Evolutionary conservation across 1,139 yeast species (phyloP), one percentile per base, ranked within the genome.

Genomic region (Candida sp.): DNA sequence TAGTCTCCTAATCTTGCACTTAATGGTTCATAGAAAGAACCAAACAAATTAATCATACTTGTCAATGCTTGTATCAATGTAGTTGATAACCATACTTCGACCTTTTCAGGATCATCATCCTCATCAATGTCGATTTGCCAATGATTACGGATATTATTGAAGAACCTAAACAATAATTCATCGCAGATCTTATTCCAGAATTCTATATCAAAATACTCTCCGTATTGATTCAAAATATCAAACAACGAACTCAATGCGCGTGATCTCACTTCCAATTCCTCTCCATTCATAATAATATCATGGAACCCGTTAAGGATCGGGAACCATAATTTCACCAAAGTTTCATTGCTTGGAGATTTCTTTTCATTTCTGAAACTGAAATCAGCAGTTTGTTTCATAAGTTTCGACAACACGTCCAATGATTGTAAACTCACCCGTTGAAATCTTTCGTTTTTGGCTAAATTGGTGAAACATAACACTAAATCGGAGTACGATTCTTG

Each of bases 41-140:
- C 79, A 57, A 91, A 85, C 46, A 95, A 70, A 0, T 87, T 83
- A 52, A 93, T 83, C 85, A 91, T 80, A 57, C 89, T 88, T 60
- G 96, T 81, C 57, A 95, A 73, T 0, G 98, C 99, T 64, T 95
- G 99, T 46, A 95, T 90, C 64, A 95, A 77, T 0, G 99, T 95
- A 0, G 99, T 91, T 0, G 97, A 89, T 43, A 93, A 70, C 99
- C 99, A 95, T 15, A 95, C 96, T 35, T 96, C 87, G 54, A 90
- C 66, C 50, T 87, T 93, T 19, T 37, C 39, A 1, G 39, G 39
- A 60, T 93, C 99, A 49, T 57, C 55, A 12, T 53, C 47, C 38
- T 67, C 73, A 29, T 81, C 83, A 53, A 80, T 76, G 45, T 79
- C 77, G 49, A 87, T 77, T 51, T 82, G 88, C 81, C 96, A 85